phyloP scores from a whole-genome alignment of 2,329 filamentous ascomycete genomes.

The Colletotrichum chrysophilum region DNA sequence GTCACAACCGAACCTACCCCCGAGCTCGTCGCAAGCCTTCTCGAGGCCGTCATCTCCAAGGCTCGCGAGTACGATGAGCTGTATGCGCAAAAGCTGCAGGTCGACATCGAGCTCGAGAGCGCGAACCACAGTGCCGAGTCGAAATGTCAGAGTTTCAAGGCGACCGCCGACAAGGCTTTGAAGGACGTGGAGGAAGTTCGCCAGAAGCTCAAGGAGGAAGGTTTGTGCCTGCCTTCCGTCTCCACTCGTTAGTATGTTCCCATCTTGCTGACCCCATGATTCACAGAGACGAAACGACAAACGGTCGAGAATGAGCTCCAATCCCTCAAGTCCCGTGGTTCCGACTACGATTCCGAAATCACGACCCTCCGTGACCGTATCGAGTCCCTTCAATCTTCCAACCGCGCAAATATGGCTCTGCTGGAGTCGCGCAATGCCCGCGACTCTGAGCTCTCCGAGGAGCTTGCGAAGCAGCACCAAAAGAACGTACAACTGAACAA shows the following conservation, averaged over 20 bases:
- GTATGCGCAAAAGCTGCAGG: slow-evolving; percentile 84
- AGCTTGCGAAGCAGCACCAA: slow-evolving; percentile 87
- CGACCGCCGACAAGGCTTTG: slow-evolving; percentile 80
- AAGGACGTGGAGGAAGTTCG: slow-evolving; percentile 84
- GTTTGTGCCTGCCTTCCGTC: slow-evolving; percentile 49
- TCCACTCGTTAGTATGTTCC: not conserved
- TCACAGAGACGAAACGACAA: slow-evolving; percentile 75
- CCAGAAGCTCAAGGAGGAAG: slow-evolving; percentile 81
- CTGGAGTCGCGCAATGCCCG: slow-evolving; percentile 89
- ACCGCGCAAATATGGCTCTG: slow-evolving; percentile 86
- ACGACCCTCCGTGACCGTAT: slow-evolving; percentile 83
- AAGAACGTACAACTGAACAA: slow-evolving; percentile 85
- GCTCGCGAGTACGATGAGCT: slow-evolving; percentile 83
- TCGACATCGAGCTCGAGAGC: slow-evolving; percentile 93
- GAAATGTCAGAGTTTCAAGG: slow-evolving; percentile 81
- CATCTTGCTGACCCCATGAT: not conserved
- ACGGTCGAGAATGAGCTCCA: slow-evolving; percentile 83
- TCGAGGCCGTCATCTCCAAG: slow-evolving; percentile 77
- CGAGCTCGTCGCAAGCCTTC: slow-evolving; percentile 77
- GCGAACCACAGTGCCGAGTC: slow-evolving; percentile 83
- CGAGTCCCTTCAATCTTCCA: slow-evolving; percentile 85
- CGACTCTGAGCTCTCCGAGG: slow-evolving; percentile 84
- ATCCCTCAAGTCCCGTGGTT: slow-evolving; percentile 74
- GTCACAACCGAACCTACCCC: slow-evolving; percentile 73
- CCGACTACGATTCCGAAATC: slow-evolving; percentile 76